These are phyloP conservation scores for Boechera retrofracta DNA, from an alignment of 345 rosid genomes.

Conservation along the genomic window DNA sequence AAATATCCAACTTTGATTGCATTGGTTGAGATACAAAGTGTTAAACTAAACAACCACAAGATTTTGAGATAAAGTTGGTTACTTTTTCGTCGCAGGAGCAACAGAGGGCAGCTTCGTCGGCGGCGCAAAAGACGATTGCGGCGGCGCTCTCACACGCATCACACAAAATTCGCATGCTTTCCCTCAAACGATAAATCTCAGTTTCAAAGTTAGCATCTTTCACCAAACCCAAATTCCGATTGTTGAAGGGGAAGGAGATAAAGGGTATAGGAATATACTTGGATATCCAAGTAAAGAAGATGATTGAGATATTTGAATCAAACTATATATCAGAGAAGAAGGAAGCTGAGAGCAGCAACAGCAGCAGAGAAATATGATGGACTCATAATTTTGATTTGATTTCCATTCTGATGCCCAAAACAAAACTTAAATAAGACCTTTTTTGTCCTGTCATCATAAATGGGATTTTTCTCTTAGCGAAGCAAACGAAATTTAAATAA, in stretches of 20 bases:
- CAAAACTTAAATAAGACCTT: background rate
- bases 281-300: background rate
- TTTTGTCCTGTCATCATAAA: background rate
- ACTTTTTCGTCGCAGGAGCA: conserved; percentile 79
- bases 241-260: background rate
- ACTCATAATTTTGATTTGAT: background rate
- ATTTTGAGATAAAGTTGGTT: background rate
- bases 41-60: background rate
- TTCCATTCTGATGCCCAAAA: background rate
- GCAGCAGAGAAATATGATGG: conserved; percentile 12
- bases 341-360: background rate
- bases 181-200: background rate
- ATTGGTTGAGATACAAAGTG: conserved; percentile 5
- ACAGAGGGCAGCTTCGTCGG: conserved; percentile 90
- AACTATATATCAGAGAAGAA: background rate
- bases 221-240: conserved; percentile 8
- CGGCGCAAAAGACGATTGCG: conserved; percentile 88
- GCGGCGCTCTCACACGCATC: conserved; percentile 90
- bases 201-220: conserved; percentile 28
- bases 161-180: conserved; percentile 76
- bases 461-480: background rate
- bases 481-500: background rate
- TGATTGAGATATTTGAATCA: background rate
- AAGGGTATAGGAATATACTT: background rate
- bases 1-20: background rate